Evolutionary conservation across 805 yeast species (phyloP).

Genomic region (Blastobotrys robertii): DNA sequence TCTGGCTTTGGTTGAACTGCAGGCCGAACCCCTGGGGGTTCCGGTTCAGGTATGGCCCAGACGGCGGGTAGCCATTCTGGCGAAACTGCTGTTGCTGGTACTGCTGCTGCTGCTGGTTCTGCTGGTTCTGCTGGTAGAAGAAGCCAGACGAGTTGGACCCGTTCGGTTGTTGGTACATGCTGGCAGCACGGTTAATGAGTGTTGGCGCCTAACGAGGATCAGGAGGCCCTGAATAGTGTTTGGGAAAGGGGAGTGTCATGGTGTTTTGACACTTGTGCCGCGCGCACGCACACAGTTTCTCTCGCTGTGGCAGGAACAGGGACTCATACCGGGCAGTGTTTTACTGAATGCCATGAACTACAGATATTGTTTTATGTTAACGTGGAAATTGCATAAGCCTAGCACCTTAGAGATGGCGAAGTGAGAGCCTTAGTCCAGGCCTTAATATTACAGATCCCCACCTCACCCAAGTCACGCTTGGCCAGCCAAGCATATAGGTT

Average conservation of each 20-base stretch:
- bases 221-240: not conserved
- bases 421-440: no score
- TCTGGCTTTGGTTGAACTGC: not conserved
- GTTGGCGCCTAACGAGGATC: not conserved
- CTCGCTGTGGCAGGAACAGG: not conserved
- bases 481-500: no score
- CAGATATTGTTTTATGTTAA: no score
- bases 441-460: no score
- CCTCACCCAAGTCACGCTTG: not conserved
- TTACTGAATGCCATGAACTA: no score
- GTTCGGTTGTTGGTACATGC: conserved; percentile 4
- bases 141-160: conserved; percentile 4
- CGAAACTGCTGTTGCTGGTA: conserved; percentile 3
- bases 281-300: not conserved
- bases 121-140: conserved; percentile 4
- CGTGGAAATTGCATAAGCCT: no score
- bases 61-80: not conserved
- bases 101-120: conserved; percentile 2
- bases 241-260: not conserved
- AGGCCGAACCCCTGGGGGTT: no score
- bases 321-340: not conserved
- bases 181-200: not conserved
- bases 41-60: no score
- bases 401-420: no score
- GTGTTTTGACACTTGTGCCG: not conserved